Evolutionary conservation across 2,329 filamentous ascomycete genomes (phyloP).

Genomic region (Aspergillus arachidicola): DNA sequence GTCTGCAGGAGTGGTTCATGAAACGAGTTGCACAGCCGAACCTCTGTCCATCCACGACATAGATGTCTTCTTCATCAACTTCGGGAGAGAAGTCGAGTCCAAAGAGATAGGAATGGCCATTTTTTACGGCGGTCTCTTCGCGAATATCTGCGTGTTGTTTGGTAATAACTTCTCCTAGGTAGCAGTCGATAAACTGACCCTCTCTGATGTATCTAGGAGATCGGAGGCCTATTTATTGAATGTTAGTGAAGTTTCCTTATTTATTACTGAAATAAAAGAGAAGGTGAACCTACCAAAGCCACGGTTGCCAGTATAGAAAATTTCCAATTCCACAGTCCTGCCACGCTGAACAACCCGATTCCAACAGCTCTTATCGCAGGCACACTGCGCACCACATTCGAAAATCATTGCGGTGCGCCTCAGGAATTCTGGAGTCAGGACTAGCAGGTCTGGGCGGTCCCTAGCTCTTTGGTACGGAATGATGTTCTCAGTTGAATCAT

Average conservation of each 20-base stretch:
- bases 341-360: constrained; percentile 47
- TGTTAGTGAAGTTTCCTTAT: constrained; percentile 10
- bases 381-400: constrained; percentile 45
- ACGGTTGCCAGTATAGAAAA: constrained; percentile 45
- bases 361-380: constrained; percentile 40
- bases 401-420: constrained; percentile 39
- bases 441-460: constrained; percentile 21
- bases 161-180: constrained; percentile 49
- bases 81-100: constrained; percentile 41
- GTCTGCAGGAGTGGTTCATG: constrained; percentile 53
- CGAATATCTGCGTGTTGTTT: constrained; percentile 39
- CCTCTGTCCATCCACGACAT: constrained; percentile 47
- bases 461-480: constrained; percentile 31
- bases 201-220: constrained; percentile 39
- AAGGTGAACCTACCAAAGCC: constrained; percentile 40
- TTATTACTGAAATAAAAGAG: neutral
- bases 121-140: constrained; percentile 32
- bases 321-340: constrained; percentile 42
- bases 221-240: constrained; percentile 37
- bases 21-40: constrained; percentile 48
- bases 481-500: constrained; percentile 31
- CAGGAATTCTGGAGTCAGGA: constrained; percentile 36
- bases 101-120: constrained; percentile 46
- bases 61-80: constrained; percentile 31
- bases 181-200: constrained; percentile 50